phyloP scores from a whole-genome alignment of 306 rosid species.

The Prunus dulcis region DNA sequence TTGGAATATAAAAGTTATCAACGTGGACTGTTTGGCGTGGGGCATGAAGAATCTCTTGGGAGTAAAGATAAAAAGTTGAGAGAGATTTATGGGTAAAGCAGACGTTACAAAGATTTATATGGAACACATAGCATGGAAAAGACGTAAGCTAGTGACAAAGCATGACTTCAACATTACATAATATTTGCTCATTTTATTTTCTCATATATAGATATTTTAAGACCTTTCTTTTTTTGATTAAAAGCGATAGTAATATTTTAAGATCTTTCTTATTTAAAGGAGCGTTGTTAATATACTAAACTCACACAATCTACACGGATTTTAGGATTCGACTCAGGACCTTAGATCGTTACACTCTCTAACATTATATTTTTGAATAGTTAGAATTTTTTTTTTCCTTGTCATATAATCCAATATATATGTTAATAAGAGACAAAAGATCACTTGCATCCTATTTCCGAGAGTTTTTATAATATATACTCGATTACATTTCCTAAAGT shows the following conservation, averaged over 20 bases:
- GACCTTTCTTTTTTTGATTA: too few species aligned
- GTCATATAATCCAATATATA: too few species aligned
- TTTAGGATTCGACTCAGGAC: too few species aligned
- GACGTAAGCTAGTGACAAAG: conserved; percentile 66
- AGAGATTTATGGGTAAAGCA: conserved; percentile 68
- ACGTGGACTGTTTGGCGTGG: background rate
- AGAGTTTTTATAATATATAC: background rate
- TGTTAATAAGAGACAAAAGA: too few species aligned
- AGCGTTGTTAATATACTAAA: too few species aligned
- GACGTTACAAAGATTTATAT: conserved; percentile 63
- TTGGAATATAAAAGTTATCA: background rate
- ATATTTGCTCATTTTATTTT: background rate
- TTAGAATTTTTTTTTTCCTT: too few species aligned
- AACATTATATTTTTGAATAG: too few species aligned
- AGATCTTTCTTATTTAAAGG: too few species aligned
- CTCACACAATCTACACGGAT: too few species aligned
- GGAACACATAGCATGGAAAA: conserved; percentile 23
- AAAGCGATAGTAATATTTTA: too few species aligned
- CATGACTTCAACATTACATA: conserved; percentile 64
- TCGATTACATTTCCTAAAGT: background rate
- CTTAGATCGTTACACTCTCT: background rate
- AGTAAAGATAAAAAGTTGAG: conserved; percentile 29
- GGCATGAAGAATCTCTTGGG: conserved; percentile 31
- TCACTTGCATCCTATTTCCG: too few species aligned
- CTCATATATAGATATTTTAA: too few species aligned